A percentile compares a stretch with the other conserved stretches of the same genome.
Conservation (phyloP, 2,329 filamentous ascomycete genomes). For the Botrytis porri region DNA sequence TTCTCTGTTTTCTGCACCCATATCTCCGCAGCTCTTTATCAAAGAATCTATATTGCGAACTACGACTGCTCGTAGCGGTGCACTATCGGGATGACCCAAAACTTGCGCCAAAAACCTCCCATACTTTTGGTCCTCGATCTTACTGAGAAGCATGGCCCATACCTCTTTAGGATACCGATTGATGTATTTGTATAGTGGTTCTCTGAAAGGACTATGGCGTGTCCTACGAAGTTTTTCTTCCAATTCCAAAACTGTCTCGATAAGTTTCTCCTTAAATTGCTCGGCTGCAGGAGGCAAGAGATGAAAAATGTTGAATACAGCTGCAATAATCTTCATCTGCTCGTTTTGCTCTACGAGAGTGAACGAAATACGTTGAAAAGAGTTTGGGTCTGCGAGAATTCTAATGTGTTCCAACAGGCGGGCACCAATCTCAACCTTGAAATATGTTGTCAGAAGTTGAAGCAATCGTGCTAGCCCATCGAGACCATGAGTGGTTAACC, state of each 20-base stretch:
- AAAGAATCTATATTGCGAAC: constrained; percentile 71
- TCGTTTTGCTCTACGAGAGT: constrained; percentile 89
- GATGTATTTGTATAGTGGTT: constrained; percentile 86
- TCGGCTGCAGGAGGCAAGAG: constrained; percentile 88
- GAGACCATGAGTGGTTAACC: constrained; percentile 81
- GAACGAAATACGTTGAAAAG: constrained; percentile 88
- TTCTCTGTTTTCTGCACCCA: constrained; percentile 63
- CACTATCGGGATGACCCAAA: constrained; percentile 71
- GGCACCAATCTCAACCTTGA: constrained; percentile 96
- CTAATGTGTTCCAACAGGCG: constrained; percentile 93
- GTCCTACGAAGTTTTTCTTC: constrained; percentile 84
- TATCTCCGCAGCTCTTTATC: constrained; percentile 63
- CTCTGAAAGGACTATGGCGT: constrained; percentile 85
- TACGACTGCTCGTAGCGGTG: constrained; percentile 69
- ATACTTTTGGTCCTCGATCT: constrained; percentile 79
- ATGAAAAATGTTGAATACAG: constrained; percentile 96
- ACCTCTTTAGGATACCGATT: constrained; percentile 90
- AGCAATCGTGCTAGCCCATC: constrained; percentile 88
- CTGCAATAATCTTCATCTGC: constrained; percentile 90
- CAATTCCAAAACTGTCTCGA: constrained; percentile 85
- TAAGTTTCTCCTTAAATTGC: constrained; percentile 84
- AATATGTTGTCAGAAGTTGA: constrained; percentile 93
- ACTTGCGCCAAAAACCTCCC: constrained; percentile 90
- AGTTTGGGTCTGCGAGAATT: constrained; percentile 75
- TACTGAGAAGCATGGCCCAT: constrained; percentile 74